phyloP scores from a whole-genome alignment of 345 rosid species.

The Capsella bursapastoris region DNA sequence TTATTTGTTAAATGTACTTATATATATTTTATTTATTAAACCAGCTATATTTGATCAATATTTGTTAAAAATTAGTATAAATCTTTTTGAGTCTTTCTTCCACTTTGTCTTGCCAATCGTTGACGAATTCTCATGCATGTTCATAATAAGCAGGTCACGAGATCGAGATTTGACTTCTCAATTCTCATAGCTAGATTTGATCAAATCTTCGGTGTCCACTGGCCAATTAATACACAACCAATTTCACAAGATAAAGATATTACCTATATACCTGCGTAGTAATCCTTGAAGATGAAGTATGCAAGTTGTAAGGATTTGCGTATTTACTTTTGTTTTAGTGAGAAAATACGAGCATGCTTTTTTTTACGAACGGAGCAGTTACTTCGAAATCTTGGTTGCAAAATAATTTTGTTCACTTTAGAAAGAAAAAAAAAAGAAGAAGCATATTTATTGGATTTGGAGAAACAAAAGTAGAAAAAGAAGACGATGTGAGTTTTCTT shows the following conservation, averaged over 20 bases:
- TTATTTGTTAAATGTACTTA: background rate
- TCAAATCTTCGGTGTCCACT: constrained; percentile 10
- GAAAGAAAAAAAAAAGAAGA: background rate
- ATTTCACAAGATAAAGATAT: constrained; percentile 26
- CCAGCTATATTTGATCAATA: background rate
- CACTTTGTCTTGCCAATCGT: constrained; percentile 8
- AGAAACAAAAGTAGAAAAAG: background rate
- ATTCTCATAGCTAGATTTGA: constrained; percentile 34
- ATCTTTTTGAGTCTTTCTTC: no score
- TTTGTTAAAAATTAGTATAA: background rate
- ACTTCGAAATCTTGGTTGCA: background rate
- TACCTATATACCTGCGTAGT: background rate
- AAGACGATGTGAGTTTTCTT: background rate
- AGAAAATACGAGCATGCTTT: background rate
- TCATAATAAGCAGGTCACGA: constrained; percentile 33
- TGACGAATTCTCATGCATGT: constrained; percentile 21
- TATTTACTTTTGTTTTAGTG: background rate
- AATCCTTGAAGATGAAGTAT: constrained; percentile 17
- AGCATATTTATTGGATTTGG: background rate
- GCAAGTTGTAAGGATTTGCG: constrained; percentile 2
- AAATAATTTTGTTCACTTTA: background rate
- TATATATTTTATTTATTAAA: no score
- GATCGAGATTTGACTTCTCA: constrained; percentile 34
- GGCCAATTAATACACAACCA: constrained; percentile 36
- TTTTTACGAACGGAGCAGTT: background rate